Percentiles rank a stretch among this genome's conserved stretches.
These are phyloP conservation scores for Pugionium cornutum DNA, from an alignment of 345 rosid genomes.

Conservation along the genomic window DNA sequence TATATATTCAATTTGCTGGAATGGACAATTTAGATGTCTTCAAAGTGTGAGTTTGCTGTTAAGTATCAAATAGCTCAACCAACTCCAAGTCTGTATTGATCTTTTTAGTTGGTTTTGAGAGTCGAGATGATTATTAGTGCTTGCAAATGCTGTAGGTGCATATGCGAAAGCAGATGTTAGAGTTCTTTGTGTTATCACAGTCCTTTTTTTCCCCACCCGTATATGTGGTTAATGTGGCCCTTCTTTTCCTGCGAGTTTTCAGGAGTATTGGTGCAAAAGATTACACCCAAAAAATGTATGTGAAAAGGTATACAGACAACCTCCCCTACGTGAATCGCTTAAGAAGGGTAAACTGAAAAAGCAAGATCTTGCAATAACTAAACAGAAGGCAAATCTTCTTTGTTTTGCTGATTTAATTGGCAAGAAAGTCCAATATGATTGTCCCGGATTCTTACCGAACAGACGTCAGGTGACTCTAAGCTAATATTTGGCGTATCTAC, in stretches of 20 bases:
- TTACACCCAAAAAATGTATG: constrained; percentile 92
- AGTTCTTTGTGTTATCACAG: background rate
- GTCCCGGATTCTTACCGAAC: constrained; percentile 82
- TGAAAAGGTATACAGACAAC: constrained; percentile 94
- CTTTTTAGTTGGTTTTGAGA: background rate
- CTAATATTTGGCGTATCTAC: constrained; percentile 1
- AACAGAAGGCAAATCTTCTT: constrained; percentile 73
- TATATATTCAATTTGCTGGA: background rate
- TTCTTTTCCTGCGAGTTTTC: constrained; percentile 40
- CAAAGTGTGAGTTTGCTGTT: background rate
- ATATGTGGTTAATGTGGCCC: constrained; percentile 12
- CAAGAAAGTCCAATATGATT: constrained; percentile 83
- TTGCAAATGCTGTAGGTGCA: constrained; percentile 1
- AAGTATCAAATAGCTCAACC: background rate
- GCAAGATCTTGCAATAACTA: constrained; percentile 79
- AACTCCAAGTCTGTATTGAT: background rate
- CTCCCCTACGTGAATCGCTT: constrained; percentile 79
- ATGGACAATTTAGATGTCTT: constrained; percentile 2
- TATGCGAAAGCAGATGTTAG: background rate
- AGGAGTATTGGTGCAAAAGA: constrained; percentile 99
- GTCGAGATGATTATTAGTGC: background rate
- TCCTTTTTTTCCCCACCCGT: background rate
- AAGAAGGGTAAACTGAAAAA: constrained; percentile 84
- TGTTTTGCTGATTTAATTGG: constrained; percentile 84
- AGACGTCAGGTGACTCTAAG: constrained; percentile 76